Evolutionary conservation across 108 stramenopile genomes (phyloP).

Genomic region (Cyclostephanos invisitatus): DNA sequence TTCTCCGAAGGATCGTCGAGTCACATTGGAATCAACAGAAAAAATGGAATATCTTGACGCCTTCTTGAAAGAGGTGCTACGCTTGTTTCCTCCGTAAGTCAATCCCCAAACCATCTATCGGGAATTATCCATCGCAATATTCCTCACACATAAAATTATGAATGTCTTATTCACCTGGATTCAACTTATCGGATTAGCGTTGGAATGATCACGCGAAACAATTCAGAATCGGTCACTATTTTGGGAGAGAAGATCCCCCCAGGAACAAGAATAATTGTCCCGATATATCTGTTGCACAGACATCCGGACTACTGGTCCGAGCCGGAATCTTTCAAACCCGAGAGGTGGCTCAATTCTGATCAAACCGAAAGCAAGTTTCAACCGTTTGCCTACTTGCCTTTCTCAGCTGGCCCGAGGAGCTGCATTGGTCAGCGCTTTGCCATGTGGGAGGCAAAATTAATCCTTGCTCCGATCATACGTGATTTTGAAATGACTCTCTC

Average conservation of each 20-base stretch:
- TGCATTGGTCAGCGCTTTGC: conserved; percentile 74
- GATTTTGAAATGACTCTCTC: conserved; percentile 46
- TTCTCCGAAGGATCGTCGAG: conserved; percentile 14
- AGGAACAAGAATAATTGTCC: conserved; percentile 47
- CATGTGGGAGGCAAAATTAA: conserved; percentile 62
- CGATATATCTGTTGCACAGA: conserved; percentile 57
- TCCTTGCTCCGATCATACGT: conserved; percentile 56
- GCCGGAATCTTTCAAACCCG: conserved; percentile 61
- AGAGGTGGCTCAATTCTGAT: conserved; percentile 56
- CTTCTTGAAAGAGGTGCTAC: conserved; percentile 67
- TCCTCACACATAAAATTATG: too few relatives aligned
- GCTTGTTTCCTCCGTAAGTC: conserved; percentile 51
- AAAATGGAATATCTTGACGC: conserved; percentile 66
- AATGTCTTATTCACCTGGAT: background rate
- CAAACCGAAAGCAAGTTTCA: conserved; percentile 28
- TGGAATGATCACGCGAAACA: conserved; percentile 46
- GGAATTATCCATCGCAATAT: too few relatives aligned
- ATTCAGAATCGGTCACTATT: conserved; percentile 30
- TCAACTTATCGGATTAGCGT: conserved; percentile 26
- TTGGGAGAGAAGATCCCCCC: conserved; percentile 50
- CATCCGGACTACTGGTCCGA: conserved; percentile 66
- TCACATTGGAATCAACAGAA: conserved; percentile 52
- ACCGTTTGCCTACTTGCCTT: conserved; percentile 63
- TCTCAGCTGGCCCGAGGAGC: conserved; percentile 59
- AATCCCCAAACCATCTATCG: too few relatives aligned